phyloP scores from a whole-genome alignment of 371 early-diverging fungal species.

The Sporodiniella umbellata region DNA sequence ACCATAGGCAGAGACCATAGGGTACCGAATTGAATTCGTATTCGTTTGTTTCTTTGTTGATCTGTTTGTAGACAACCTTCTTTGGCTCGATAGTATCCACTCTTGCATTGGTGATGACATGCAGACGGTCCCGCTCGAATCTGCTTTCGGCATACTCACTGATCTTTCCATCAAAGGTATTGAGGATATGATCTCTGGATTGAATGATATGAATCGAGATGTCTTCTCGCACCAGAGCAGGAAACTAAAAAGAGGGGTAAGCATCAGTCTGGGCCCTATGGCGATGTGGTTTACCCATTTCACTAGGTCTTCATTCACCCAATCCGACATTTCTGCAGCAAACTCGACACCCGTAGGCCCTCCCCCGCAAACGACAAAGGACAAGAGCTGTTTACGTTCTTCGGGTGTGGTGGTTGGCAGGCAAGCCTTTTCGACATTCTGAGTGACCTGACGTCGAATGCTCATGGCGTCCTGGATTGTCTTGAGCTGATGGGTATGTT shows the following conservation, averaged over 20 bases:
- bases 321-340: conserved; percentile 83
- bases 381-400: conserved; percentile 78
- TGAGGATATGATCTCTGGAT: conserved; percentile 75
- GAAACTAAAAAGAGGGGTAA: no score
- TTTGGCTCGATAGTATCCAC: conserved; percentile 59
- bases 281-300: conserved; percentile 54
- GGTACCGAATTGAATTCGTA: conserved; percentile 36
- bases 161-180: conserved; percentile 75
- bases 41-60: conserved; percentile 16
- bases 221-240: conserved; percentile 60
- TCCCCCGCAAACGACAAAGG: conserved; percentile 85
- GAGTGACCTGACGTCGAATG: conserved; percentile 65
- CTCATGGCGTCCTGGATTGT: conserved; percentile 70
- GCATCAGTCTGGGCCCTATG: no score
- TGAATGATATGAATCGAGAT: conserved; percentile 70
- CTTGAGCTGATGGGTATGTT: conserved; percentile 68
- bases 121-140: conserved; percentile 72
- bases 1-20: conserved; percentile 81
- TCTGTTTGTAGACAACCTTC: conserved; percentile 48
- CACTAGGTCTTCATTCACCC: conserved; percentile 77
- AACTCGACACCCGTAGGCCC: conserved; percentile 81
- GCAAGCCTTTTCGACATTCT: conserved; percentile 82
- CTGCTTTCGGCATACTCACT: conserved; percentile 65
- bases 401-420: conserved; percentile 70
- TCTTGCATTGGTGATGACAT: conserved; percentile 70